These are phyloP conservation scores for Rhododendron kiyosumense DNA, from an alignment of 148 eudicot species.

Conservation along the genomic window DNA sequence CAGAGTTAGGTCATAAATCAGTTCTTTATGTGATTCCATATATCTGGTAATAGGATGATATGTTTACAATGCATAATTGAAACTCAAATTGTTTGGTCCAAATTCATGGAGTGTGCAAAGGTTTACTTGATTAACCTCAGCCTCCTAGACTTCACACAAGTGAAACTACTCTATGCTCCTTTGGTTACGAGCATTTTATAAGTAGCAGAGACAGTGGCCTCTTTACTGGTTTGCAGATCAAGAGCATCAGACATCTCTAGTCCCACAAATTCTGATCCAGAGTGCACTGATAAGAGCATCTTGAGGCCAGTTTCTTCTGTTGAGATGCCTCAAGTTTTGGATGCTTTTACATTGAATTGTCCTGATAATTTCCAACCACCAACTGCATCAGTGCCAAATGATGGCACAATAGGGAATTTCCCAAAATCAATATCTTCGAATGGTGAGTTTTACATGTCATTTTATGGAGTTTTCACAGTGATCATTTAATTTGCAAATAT, in stretches of 20 bases:
- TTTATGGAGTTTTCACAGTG: neutral
- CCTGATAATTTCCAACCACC: constrained; percentile 11
- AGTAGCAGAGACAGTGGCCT: neutral
- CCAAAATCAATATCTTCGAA: constrained; percentile 13
- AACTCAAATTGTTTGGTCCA: neutral
- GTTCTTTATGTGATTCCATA: neutral
- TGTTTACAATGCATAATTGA: neutral
- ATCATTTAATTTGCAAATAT: constrained; percentile 1
- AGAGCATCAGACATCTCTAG: constrained; percentile 2
- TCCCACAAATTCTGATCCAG: neutral
- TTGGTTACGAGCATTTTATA: neutral
- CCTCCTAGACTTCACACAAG: neutral
- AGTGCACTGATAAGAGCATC: constrained; percentile 8
- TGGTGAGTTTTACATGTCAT: constrained; percentile 27
- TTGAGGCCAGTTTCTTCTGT: constrained; percentile 16
- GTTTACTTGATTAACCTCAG: neutral
- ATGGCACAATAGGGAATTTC: constrained; percentile 9
- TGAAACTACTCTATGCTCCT: neutral
- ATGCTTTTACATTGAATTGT: neutral
- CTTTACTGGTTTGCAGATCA: constrained; percentile 16
- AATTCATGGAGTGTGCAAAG: neutral
- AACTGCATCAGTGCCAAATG: constrained; percentile 7
- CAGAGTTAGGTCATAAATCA: neutral
- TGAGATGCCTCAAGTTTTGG: constrained; percentile 12
- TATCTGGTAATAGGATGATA: neutral